Evolutionary conservation across 805 yeast species (phyloP).

Genomic region (Wickerhamiella vanderwaltii): DNA sequence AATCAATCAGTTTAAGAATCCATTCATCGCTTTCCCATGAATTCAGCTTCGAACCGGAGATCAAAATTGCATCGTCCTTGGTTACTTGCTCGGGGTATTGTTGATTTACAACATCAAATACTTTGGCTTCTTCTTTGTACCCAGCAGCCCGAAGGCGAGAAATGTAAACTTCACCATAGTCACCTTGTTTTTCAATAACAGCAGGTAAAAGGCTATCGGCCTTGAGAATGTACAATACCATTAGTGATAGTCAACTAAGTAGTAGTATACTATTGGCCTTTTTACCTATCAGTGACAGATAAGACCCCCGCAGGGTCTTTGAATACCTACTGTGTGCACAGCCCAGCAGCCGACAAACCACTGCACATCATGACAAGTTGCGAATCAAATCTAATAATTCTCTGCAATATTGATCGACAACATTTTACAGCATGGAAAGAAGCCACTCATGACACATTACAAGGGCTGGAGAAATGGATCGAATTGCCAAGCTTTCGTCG

Average conservation of each 20-base stretch:
- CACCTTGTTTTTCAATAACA: constrained; percentile 22
- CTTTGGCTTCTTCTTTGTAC: constrained; percentile 13
- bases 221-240: constrained; percentile 27
- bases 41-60: constrained; percentile 30
- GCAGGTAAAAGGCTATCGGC: constrained; percentile 26
- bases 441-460: constrained; percentile 2
- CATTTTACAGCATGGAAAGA: constrained; percentile 4
- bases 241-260: too few species aligned
- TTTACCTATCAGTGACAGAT: too few species aligned
- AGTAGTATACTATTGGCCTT: too few species aligned
- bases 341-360: too few species aligned
- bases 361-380: too few species aligned
- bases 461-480: constrained; percentile 14
- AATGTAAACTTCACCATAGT: constrained; percentile 27
- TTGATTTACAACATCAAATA: constrained; percentile 23
- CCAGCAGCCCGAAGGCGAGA: constrained; percentile 24
- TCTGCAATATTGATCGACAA: constrained; percentile 7
- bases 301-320: too few species aligned
- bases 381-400: constrained; percentile 2
- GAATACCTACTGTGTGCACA: too few species aligned
- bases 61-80: constrained; percentile 25
- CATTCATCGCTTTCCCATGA: constrained; percentile 28
- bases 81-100: constrained; percentile 22
- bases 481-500: constrained; percentile 19
- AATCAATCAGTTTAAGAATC: constrained; percentile 28